A percentile compares a stretch with the other conserved stretches of the same genome.
phyloP scores from a whole-genome alignment of 2,329 filamentous ascomycete genomes.

The Exophiala phaeomuriformis region DNA sequence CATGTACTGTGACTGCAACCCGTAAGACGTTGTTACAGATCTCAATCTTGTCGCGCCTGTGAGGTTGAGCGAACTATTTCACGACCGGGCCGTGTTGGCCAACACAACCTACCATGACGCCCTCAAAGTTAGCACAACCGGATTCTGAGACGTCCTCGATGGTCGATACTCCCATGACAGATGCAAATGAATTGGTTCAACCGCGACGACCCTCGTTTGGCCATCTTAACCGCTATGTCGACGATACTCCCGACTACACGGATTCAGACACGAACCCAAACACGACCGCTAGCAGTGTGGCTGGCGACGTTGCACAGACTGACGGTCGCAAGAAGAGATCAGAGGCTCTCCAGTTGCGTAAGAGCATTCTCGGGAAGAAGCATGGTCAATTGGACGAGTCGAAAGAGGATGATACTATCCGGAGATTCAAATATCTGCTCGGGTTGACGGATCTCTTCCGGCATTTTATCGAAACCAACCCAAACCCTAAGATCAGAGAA shows the following conservation, averaged over 20 bases:
- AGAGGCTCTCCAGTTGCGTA: slow-evolving; percentile 80
- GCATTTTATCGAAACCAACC: slow-evolving; percentile 97
- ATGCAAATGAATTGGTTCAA: slow-evolving; percentile 27
- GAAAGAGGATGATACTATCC: slow-evolving; percentile 93
- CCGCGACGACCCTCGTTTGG: slow-evolving; percentile 27
- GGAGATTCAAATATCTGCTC: slow-evolving; percentile 87
- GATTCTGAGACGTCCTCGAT: slow-evolving; percentile 39
- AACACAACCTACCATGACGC: slow-evolving; percentile 35
- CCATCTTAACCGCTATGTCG: slow-evolving; percentile 35
- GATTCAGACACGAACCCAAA: slow-evolving; percentile 61
- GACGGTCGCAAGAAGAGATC: slow-evolving; percentile 82
- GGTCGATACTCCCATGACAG: slow-evolving; percentile 43
- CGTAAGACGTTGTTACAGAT: too few species aligned
- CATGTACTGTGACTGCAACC: too few species aligned
- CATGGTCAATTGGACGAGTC: slow-evolving; percentile 86
- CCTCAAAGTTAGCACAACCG: slow-evolving; percentile 30
- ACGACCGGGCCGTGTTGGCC: slow-evolving; percentile 17
- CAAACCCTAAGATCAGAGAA: slow-evolving; percentile 86
- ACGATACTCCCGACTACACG: slow-evolving; percentile 58
- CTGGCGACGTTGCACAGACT: slow-evolving; percentile 57
- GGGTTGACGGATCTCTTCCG: slow-evolving; percentile 95
- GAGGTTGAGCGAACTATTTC: slow-evolving; percentile 16
- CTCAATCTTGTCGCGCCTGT: slow-evolving; percentile 9
- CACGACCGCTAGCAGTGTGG: slow-evolving; percentile 73
- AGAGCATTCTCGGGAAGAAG: slow-evolving; percentile 90